Conservation (phyloP, 495 filamentous ascomycete species). For the Aspergillus indologenus region DNA sequence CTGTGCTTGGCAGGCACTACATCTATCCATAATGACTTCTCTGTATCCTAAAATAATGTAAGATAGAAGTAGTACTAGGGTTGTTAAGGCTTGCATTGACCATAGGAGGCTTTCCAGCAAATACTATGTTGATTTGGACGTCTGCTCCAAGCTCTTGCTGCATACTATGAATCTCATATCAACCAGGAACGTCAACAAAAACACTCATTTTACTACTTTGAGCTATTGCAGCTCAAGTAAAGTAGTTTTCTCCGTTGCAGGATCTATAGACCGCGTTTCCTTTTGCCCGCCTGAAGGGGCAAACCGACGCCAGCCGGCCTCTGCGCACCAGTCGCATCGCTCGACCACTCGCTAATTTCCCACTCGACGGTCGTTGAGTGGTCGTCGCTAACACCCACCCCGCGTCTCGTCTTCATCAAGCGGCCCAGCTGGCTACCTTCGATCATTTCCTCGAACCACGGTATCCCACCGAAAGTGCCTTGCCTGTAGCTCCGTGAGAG, state of each 20-base stretch:
- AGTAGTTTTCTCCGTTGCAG: conserved; percentile 7
- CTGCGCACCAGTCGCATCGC: conserved; percentile 45
- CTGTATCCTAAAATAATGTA: too few species aligned
- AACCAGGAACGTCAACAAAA: too few species aligned
- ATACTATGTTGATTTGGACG: too few species aligned
- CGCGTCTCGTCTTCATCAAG: conserved; percentile 58
- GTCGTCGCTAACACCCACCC: conserved; percentile 49
- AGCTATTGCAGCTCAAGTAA: too few species aligned
- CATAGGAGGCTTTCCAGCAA: too few species aligned
- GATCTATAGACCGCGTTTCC: conserved; percentile 30
- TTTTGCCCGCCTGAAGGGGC: conserved; percentile 28
- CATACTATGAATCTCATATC: too few species aligned
- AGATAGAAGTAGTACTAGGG: too few species aligned
- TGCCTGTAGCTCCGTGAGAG: conserved; percentile 29
- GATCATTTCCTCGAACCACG: conserved; percentile 82
- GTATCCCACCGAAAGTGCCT: conserved; percentile 51
- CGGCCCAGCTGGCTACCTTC: conserved; percentile 68
- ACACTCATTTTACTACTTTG: too few species aligned
- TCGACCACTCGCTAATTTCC: conserved; percentile 78
- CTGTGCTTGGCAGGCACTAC: background rate
- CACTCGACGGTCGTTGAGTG: conserved; percentile 67
- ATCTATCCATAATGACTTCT: too few species aligned
- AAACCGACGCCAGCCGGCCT: conserved; percentile 20
- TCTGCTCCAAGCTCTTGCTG: too few species aligned
- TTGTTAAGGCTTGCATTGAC: too few species aligned